Percentiles rank a stretch among this genome's conserved stretches.
phyloP scores from a whole-genome alignment of 1,284 basidiomycete genomes.

The Melanopsichium pennsylvanicum region DNA sequence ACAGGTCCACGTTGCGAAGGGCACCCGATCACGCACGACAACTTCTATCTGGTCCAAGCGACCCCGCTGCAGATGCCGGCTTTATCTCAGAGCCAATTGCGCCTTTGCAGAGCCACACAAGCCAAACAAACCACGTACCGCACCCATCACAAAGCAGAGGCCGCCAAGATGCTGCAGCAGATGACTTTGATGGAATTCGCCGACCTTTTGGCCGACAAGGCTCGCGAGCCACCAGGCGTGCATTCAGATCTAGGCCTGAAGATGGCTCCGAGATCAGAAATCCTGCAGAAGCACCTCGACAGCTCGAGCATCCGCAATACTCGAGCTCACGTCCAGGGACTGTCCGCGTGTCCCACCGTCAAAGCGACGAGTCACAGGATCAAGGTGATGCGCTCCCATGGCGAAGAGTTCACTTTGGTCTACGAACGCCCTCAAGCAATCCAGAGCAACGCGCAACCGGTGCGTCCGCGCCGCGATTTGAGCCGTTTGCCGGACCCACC shows the following conservation, averaged over 20 bases:
- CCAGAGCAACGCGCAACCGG: constrained; percentile 2
- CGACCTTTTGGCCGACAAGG: constrained; percentile 9
- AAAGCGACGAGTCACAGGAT: background rate
- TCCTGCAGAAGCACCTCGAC: background rate
- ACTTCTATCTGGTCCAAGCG: background rate
- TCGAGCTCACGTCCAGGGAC: background rate
- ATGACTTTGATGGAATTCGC: constrained; percentile 8
- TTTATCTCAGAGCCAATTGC: no score
- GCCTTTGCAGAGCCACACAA: no score
- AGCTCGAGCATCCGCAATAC: background rate
- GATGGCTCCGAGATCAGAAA: background rate
- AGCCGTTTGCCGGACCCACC: constrained; percentile 8
- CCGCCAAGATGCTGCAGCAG: background rate
- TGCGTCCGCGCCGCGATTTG: constrained; percentile 11
- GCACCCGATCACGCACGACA: background rate
- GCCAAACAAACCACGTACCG: no score
- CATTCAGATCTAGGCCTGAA: constrained; percentile 1
- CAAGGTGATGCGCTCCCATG: constrained; percentile 2
- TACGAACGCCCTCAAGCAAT: constrained; percentile 7
- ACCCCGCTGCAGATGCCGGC: background rate
- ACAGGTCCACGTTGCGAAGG: background rate
- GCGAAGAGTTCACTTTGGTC: constrained; percentile 17
- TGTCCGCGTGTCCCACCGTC: background rate
- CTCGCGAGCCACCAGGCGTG: background rate
- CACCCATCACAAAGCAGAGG: background rate